These are phyloP conservation scores for Aspergillus sp. DNA, from an alignment of 2,329 filamentous ascomycete species.

Conservation along the genomic window DNA sequence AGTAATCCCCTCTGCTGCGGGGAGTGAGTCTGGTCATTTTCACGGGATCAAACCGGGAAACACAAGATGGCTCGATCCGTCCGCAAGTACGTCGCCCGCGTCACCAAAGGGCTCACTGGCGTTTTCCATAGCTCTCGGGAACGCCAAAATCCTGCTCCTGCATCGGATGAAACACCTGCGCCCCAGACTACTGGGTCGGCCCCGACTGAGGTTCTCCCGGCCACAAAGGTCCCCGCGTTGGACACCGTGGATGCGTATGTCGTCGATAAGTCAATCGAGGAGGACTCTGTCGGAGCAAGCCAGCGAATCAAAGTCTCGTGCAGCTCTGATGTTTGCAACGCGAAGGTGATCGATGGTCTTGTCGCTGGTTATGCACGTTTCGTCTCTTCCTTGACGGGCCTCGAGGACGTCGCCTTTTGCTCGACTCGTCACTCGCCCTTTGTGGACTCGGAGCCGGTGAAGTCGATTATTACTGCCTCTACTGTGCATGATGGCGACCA, in stretches of 20 bases:
- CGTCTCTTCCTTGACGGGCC: constrained; percentile 23
- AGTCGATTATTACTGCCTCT: constrained; percentile 16
- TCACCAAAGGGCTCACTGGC: constrained; percentile 17
- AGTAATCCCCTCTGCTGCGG: constrained; percentile 6
- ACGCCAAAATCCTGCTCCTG: not conserved
- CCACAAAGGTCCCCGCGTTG: constrained; percentile 28
- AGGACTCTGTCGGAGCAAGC: constrained; percentile 6
- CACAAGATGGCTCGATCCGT: constrained; percentile 12
- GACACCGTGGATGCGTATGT: constrained; percentile 27
- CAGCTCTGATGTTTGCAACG: constrained; percentile 3
- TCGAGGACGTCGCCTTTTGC: constrained; percentile 27
- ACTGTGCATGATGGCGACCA: not conserved
- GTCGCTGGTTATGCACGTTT: constrained; percentile 27
- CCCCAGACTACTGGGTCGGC: not conserved
- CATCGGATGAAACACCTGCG: not conserved
- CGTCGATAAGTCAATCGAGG: constrained; percentile 8
- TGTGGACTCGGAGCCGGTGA: constrained; percentile 1
- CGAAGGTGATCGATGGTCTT: constrained; percentile 13
- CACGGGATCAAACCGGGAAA: constrained; percentile 4
- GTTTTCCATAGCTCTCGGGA: constrained; percentile 14
- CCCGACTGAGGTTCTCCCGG: constrained; percentile 14
- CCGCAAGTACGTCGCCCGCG: constrained; percentile 18
- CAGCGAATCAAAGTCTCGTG: constrained; percentile 13
- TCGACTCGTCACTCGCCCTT: constrained; percentile 11
- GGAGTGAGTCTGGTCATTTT: not conserved